Evolutionary conservation across 306 rosid species (phyloP).

Genomic region (Prunus campanulata): DNA sequence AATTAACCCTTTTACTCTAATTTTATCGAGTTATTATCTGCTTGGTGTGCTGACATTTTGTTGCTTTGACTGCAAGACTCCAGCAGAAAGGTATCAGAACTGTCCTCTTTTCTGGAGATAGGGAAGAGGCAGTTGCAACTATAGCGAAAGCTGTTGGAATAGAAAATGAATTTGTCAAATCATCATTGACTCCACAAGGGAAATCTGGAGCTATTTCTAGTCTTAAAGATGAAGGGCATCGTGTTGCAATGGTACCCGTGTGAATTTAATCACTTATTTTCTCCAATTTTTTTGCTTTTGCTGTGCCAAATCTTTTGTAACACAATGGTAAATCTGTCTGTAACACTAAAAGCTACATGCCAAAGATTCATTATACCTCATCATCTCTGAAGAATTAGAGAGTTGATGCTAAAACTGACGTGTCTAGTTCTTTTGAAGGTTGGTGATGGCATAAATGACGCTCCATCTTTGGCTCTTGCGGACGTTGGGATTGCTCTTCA

Average conservation of each 20-base stretch:
- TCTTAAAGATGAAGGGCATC: conserved; percentile 81
- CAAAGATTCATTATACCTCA: not conserved
- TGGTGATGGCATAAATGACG: conserved; percentile 98
- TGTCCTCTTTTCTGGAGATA: conserved; percentile 90
- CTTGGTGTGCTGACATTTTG: conserved; percentile 37
- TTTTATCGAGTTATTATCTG: conserved; percentile 14
- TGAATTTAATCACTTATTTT: conserved; percentile 6
- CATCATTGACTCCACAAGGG: conserved; percentile 80
- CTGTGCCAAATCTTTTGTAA: conserved; percentile 18
- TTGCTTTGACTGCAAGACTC: conserved; percentile 57
- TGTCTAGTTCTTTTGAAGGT: conserved; percentile 47
- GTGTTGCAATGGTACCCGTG: conserved; percentile 83
- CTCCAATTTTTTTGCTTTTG: conserved; percentile 3
- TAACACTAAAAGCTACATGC: not conserved
- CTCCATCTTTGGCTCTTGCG: conserved; percentile 93
- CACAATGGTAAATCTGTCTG: not conserved
- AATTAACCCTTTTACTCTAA: not conserved
- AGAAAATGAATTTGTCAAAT: conserved; percentile 53
- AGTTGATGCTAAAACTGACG: conserved; percentile 16
- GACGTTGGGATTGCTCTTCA: conserved; percentile 95
- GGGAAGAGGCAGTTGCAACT: conserved; percentile 98
- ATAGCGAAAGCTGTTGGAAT: conserved; percentile 85
- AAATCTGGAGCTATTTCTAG: conserved; percentile 73
- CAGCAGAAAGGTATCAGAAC: conserved; percentile 85
- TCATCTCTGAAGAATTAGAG: not conserved